Evolutionary conservation across 2,329 filamentous ascomycete species (phyloP), one percentile per base, ranked within the genome.

Genomic region (Alternaria postmessia): DNA sequence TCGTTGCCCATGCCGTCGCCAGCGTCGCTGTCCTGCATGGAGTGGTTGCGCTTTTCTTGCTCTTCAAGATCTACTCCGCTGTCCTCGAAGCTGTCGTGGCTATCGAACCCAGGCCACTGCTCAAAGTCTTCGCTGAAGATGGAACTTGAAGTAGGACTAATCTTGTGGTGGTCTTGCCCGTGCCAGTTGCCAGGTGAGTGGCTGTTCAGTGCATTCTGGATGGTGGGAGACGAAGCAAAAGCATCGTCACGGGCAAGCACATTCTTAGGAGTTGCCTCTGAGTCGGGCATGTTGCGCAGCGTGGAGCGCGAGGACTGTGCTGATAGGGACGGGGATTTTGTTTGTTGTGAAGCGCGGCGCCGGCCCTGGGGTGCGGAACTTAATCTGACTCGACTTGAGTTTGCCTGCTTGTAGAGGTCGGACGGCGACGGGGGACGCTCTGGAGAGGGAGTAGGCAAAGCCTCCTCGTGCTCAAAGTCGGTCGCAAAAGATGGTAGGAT

Each of bases 401-500:
- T 54, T 38, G 56, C 55, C 52, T 66, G 52, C 38, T 69, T 61
- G 55, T 75, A 75, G 49, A 78, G 65, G 14, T 62, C 70, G 5
- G 76, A 70, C 20, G 77, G 77, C 66, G 81, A 80, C 22, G 81
- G 82, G 36, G 83, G 75, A 38, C 80, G 80, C 59, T 70, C 69
- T 22, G 85, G 82, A 61, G 84, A 83, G 59, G 85, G 81, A 73
- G 80, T 79, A 71, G 80, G 74, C 84, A 81, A 75, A 84, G 82
- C 73, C 85, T 79, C 76, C 85, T 79, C 76, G 82, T 76, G 77
- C 43, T 67, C 59, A 48, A 65, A 62, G 51, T 63, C 58, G 47
- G 62, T 43, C 41, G 72, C 66, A 53, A 64, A 64, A 54, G 91
- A 89, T 62, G 94, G 94, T 53, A 97, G 82, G 71, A 97, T 96